Evolutionary conservation across 2,329 filamentous ascomycete species (phyloP).

Genomic region (Monilinia polystroma): DNA sequence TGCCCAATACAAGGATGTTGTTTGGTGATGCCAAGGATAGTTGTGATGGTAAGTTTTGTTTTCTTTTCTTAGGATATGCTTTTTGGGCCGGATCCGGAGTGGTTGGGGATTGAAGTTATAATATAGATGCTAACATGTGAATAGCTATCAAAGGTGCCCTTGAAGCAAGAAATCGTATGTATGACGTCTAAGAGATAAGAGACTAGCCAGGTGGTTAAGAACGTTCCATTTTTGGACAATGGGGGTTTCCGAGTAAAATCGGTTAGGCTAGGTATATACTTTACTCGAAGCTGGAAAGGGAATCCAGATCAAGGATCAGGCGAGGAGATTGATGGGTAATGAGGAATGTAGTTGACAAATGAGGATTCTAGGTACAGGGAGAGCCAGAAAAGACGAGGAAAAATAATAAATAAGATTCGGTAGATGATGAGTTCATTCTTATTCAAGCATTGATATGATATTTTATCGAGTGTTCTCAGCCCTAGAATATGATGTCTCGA

Average conservation of each 20-base stretch:
- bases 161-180: constrained; percentile 32
- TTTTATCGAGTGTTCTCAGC: no score
- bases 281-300: background rate
- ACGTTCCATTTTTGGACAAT: accelerated
- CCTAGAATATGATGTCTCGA: no score
- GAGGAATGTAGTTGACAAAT: background rate
- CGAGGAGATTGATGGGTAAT: background rate
- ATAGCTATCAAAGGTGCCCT: constrained; percentile 32
- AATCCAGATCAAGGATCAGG: no score
- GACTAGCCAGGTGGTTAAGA: accelerated
- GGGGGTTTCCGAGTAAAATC: background rate
- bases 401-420: background rate
- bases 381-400: background rate
- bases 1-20: constrained; percentile 85
- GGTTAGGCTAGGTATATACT: background rate
- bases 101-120: constrained; percentile 48
- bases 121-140: constrained; percentile 46
- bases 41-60: constrained; percentile 62
- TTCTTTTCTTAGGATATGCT: constrained; percentile 22
- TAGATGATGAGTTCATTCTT: background rate
- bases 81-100: background rate
- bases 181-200: constrained; percentile 28
- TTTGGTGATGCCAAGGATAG: constrained; percentile 86
- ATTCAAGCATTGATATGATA: background rate
- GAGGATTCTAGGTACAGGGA: background rate